Percentiles rank a stretch among this genome's conserved stretches.
Conservation (phyloP, 768 basidiomycete species). For the Lactifluus volemus region DNA sequence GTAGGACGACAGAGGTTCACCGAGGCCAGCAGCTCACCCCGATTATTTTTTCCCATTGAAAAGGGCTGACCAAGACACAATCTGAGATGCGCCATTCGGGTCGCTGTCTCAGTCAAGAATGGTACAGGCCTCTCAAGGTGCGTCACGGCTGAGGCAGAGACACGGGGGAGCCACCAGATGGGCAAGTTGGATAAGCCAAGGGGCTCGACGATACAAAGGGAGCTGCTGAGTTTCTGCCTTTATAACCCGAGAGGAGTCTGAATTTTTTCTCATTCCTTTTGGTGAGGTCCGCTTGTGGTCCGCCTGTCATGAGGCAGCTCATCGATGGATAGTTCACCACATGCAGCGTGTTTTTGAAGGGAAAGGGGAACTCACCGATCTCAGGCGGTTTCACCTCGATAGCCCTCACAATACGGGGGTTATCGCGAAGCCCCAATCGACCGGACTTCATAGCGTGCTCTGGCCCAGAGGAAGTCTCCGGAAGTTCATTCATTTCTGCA, state of each 20-base stretch:
- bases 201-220: not conserved
- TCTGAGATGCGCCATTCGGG: not conserved
- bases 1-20: not conserved
- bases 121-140: not conserved
- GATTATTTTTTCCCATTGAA: not conserved
- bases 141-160: not conserved
- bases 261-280: conserved; percentile 1
- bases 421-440: conserved; percentile 3
- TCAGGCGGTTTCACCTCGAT: conserved; percentile 7
- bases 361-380: conserved; percentile 7
- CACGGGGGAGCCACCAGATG: not conserved
- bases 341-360: conserved; percentile 4
- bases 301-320: conserved; percentile 5
- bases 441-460: not conserved
- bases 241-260: conserved; percentile 14
- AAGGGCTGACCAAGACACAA: not conserved
- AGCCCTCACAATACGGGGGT: not conserved
- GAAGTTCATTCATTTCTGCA: not conserved
- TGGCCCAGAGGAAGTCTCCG: not conserved
- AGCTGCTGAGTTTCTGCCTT: conserved; percentile 14
- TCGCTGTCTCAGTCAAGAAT: not conserved
- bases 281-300: not conserved
- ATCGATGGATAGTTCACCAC: conserved; percentile 10
- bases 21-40: not conserved
- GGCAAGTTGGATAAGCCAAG: conserved; percentile 8